These are phyloP conservation scores for Thuja plicata DNA, from an alignment of 83 land plant genomes.

Conservation along the genomic window DNA sequence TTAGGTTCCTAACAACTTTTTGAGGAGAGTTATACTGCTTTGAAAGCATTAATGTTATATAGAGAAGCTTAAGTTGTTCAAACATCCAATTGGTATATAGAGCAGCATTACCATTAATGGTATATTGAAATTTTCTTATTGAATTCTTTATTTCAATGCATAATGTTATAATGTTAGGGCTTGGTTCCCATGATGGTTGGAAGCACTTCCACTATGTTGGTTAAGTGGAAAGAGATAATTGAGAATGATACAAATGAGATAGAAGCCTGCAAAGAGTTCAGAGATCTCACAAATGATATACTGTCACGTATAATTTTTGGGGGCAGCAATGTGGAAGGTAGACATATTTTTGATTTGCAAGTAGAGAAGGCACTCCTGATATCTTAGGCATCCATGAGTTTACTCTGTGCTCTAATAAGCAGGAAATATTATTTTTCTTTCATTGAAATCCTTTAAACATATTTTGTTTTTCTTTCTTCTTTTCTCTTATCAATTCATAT, in stretches of 20 bases:
- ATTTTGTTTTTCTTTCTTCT: neutral
- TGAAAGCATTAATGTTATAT: neutral
- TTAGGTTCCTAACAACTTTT: neutral
- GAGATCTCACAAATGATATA: slow-evolving; percentile 25
- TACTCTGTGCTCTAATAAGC: slow-evolving; percentile 10
- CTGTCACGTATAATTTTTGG: slow-evolving; percentile 27
- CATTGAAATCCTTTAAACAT: neutral
- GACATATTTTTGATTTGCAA: slow-evolving; percentile 15
- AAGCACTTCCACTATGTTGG: slow-evolving; percentile 20
- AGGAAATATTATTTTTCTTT: neutral
- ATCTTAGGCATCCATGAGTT: neutral
- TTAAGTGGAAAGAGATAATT: slow-evolving; percentile 16
- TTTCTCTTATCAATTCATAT: neutral
- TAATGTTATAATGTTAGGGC: slow-evolving; percentile 3
- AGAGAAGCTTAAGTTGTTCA: neutral
- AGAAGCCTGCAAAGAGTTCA: slow-evolving; percentile 20
- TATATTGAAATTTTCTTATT: neutral
- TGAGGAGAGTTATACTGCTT: neutral
- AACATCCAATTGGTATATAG: neutral
- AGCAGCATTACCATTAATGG: neutral
- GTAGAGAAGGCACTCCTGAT: neutral
- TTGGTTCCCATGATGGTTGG: slow-evolving; percentile 15
- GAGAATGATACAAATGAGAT: slow-evolving; percentile 14
- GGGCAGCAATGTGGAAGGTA: slow-evolving; percentile 23
- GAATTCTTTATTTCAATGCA: neutral